Evolutionary conservation across 23 red algal genomes (phyloP), one percentile per base, ranked within the genome.

Genomic region (Pyropia haitanensis): DNA sequence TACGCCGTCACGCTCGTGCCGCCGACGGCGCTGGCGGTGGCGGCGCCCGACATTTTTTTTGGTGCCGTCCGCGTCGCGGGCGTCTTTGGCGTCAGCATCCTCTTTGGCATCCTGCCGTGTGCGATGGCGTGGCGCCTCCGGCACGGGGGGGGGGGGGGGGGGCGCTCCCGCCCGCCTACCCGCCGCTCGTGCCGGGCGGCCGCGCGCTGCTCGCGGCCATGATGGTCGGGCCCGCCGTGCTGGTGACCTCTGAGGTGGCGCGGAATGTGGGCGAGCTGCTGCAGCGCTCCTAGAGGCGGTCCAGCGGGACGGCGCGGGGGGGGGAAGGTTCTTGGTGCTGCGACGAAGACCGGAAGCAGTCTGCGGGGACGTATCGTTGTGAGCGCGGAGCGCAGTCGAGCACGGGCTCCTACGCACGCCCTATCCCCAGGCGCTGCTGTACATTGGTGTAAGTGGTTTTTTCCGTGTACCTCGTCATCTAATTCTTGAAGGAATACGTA

Each of bases 121-220:
- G 76, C 76, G 2, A 90, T 90, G 86, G 86, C 67, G 16, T 80
- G 86, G 75, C 53, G 70, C 0, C 48, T 68, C 6, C 76, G 85
- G 33, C 63, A 49, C 5, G 2, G 15, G 61, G 24, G 8, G 19
- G 21, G 2, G 26, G 26, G 26, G 20, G 1, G 5, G 46, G 2
- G 3, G 2, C 7, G 22, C 25, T 7, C 2, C 22, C 22, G 24
- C n/a, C n/a, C n/a, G 24, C 57, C 5, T 25, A 27, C 12, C 24
- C 24, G 57, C 57, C 57, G 4, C 12, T 27, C 5, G 57, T 60
- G 13, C 57, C 57, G 10, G 57, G 57, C 25, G 55, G 55, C 22
- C 22, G 25, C 22, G 22, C 55, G 22, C 22, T 58, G 2, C 55
- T 58, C 3, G 55, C 3, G 3, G 55, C 55, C 2, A 58, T 27